Base-by-base conservation (phyloP, 2,329 filamentous ascomycete genomes). In the Fusarium veterinarium region DNA sequence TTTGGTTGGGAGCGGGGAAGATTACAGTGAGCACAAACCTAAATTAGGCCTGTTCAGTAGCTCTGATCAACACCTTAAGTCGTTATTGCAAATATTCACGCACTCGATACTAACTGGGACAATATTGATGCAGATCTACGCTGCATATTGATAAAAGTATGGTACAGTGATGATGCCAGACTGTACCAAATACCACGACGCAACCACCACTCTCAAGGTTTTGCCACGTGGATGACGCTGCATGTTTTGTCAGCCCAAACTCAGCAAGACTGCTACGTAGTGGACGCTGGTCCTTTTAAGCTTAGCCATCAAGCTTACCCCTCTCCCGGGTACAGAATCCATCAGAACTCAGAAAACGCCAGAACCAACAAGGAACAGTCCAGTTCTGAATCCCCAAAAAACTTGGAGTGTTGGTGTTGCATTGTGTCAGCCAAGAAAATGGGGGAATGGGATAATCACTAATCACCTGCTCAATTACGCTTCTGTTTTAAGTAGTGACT, bases 401-500 rank as follows among this genome's bases (percentile, higher is more conserved):
- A 16, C 49, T n/a, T 53, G 49, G 49, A 53, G 49, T 28, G 33
- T 53, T 38, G 37, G 48, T 44, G 44, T 71, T 55, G 20, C 46
- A 59, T 64, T 65, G 40, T 69, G 66, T 60, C 60, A 70, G 52
- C 65, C 57, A 69, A 68, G 63, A 41, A 17, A 38, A 49, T 19
- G 28, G 25, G 38, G 30, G 23, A 25, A 40, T 30, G 33, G 9
- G 25, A 25, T 28, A 40, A 37, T 48, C 60, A 41, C 28, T 16
- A 48, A 41, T 53, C 63, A 67, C 55, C 42, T 48, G 63, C n/a
- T 48, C 63, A 40, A 30, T 48, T 51, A 64, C 45, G 11, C 51
- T 69, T 64, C 66, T 64, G 45, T 52, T 69, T 69, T 69, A 28
- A 69, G 66, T 64, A 64, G 59, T 69, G 65, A 69, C 66, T 42